Base-by-base conservation (phyloP, 2,329 filamentous ascomycete genomes). In the Furcasterigmium furcatum region DNA sequence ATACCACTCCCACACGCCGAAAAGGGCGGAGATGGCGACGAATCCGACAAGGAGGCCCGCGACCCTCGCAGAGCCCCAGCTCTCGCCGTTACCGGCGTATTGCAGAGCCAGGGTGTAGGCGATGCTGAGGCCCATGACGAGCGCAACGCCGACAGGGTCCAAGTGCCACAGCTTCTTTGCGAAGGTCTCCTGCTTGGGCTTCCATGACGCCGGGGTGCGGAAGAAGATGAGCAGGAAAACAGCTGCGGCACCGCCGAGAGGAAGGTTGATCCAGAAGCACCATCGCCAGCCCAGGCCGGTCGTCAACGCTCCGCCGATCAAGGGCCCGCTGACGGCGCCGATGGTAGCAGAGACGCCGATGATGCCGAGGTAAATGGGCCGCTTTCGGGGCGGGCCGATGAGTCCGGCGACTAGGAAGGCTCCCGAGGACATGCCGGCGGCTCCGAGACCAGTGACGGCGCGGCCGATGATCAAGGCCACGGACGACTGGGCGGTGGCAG, bases 201-300 rank as follows among this genome's bases (percentile, higher is more conserved):
- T 88, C 45, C 74, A 73, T 1, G 86, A 85, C 27, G 83, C 87
- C 60, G 88, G 80, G 30, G 22, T 52, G 58, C 85, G 80, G 51
- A 77, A 70, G 52, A 75, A 70, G 42, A 79, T 59, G 29, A 70
- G 56, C 46, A 81, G 67, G 41, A 72, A 70, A 13, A 71, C 10
- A 13, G 73, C 62, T 5, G 72, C 70, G 16, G 73, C 60, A 27
- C 64, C 73, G 14, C 77, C 77, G 41, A 80, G 67, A 8, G 77
- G 77, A 12, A 80, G 67, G 49, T 80, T 80, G 56, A 80, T 73
- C 55, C 74, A 80, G 54, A 80, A 80, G 55, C 77, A 80, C 77
- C 77, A 76, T 43, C 68, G 25, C 36, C 39, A 44, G 29, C 27
- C 20, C 3, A 46, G 29, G 30, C 36, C 38, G 24, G 38, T 46